These are phyloP conservation scores for Echites panduratus DNA, from an alignment of 257 asterid genomes.

Conservation along the genomic window DNA sequence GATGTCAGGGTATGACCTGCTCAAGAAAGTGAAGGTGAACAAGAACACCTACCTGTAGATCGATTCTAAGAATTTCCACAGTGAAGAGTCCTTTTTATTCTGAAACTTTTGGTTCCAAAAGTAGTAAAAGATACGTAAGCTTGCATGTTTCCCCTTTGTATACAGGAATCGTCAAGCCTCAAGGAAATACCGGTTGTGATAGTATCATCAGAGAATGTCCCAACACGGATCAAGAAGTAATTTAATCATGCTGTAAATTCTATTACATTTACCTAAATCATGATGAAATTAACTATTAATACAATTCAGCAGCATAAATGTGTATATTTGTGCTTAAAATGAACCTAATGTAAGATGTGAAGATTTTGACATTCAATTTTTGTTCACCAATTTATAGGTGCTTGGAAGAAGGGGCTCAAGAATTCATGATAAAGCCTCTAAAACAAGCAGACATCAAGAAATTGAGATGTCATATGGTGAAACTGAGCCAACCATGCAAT, in stretches of 20 bases:
- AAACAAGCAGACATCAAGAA: slow-evolving; percentile 37
- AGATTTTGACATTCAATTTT: neutral
- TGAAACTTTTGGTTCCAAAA: too few relatives aligned
- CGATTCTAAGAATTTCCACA: neutral
- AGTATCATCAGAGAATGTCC: slow-evolving; percentile 34
- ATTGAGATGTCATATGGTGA: slow-evolving; percentile 25
- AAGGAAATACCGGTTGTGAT: slow-evolving; percentile 35
- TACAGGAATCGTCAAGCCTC: slow-evolving; percentile 35
- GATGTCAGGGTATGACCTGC: slow-evolving; percentile 42
- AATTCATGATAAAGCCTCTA: slow-evolving; percentile 36
- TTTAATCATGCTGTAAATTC: slow-evolving; percentile 8
- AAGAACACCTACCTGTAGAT: neutral
- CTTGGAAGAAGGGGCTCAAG: slow-evolving; percentile 36
- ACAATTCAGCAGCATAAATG: neutral
- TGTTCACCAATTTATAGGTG: slow-evolving; percentile 21
- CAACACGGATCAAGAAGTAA: slow-evolving; percentile 29
- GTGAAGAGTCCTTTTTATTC: neutral
- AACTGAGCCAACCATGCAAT: slow-evolving; percentile 20
- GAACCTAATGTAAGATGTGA: neutral
- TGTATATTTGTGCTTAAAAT: neutral
- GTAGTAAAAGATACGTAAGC: too few relatives aligned
- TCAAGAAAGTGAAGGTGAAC: slow-evolving; percentile 36
- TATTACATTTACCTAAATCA: neutral
- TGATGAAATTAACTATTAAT: neutral
- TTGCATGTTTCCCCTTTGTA: slow-evolving; percentile 1